Evolutionary conservation across 163 green algal genomes (phyloP), one percentile per base, ranked within the genome.

Genomic region (Coccomyxa subellipsoidea): DNA sequence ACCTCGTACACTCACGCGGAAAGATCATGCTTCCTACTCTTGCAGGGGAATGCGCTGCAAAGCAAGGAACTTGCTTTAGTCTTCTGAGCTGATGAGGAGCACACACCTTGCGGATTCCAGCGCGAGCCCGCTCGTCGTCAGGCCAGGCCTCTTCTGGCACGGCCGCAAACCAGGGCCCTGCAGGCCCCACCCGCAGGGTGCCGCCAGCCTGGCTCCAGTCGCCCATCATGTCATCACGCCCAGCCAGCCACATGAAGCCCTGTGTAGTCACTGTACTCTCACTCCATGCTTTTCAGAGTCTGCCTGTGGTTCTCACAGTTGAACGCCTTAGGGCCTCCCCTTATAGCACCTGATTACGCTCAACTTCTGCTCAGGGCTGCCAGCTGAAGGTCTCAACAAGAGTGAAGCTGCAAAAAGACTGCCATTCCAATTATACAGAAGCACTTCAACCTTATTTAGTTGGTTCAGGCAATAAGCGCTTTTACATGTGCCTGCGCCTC

Each of bases 191-290:
- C 37, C 83, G 70, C 40, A 88, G n/a, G 34, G 89, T 83, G 3
- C 38, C 77, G 3, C 90, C 90, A 31, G 90, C 91, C 54, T 88
- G 84, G 83, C 86, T 94, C 92, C 92, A 95, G 59, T 97, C 90
- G 0, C 87, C 91, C 66, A 85, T 83, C 80, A 93, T 39, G 34
- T 93, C 88, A 71, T 90, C 73, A 0, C 92, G 81, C 8, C 80
- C 82, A 0, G 85, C 87, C 83, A 97, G 77, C 93, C 93, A 96
- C 47, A 90, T 81, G 80, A 93, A 94, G 76, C 93, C 93, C 86
- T 73, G 66, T 7, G 1, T 10, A 4, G 66, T 66, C 66, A 3
- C 27, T 23, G 32, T 73, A 0, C 4, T 34, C 4, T 6, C 21
- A 18, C 2, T 73, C 21, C 8, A 36, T 7, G n/a, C 66, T 36